phyloP scores from a whole-genome alignment of 305 asterid species.

The Euphrasia arctica region DNA sequence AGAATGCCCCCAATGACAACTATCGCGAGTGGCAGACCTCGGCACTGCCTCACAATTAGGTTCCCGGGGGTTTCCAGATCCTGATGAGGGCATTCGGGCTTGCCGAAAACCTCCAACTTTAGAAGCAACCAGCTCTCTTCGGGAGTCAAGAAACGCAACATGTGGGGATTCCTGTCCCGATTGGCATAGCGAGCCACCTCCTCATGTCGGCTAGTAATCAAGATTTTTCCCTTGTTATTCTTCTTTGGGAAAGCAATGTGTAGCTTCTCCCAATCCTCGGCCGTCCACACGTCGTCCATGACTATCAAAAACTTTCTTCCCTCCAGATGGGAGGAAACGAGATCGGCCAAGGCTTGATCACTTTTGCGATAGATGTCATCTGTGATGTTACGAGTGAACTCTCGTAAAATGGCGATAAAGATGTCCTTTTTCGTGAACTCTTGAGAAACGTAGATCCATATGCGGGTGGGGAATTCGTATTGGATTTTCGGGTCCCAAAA shows the following conservation, averaged over 20 bases:
- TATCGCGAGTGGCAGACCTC: constrained; percentile 30
- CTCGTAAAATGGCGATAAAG: neutral
- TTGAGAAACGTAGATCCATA: constrained; percentile 12
- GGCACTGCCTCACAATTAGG: constrained; percentile 23
- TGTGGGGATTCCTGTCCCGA: neutral
- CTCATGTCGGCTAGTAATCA: constrained; percentile 29
- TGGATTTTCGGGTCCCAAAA: neutral
- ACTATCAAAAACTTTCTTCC: neutral
- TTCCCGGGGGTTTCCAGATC: constrained; percentile 25
- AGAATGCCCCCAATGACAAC: constrained; percentile 36
- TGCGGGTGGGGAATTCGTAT: constrained; percentile 5
- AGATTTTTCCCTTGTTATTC: constrained; percentile 28
- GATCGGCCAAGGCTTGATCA: neutral
- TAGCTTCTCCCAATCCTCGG: constrained; percentile 15
- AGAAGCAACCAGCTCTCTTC: constrained; percentile 29
- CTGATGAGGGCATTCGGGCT: constrained; percentile 17
- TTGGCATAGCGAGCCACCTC: constrained; percentile 24
- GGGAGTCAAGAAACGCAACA: constrained; percentile 21
- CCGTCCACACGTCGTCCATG: constrained; percentile 14
- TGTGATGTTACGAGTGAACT: neutral
- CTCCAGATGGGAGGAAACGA: neutral
- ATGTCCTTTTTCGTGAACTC: constrained; percentile 3
- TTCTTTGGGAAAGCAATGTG: constrained; percentile 26
- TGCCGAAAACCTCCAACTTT: constrained; percentile 22
- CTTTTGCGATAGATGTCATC: neutral